Base-by-base conservation (phyloP, 495 filamentous ascomycete genomes). In the Penicillium verhagenii region DNA sequence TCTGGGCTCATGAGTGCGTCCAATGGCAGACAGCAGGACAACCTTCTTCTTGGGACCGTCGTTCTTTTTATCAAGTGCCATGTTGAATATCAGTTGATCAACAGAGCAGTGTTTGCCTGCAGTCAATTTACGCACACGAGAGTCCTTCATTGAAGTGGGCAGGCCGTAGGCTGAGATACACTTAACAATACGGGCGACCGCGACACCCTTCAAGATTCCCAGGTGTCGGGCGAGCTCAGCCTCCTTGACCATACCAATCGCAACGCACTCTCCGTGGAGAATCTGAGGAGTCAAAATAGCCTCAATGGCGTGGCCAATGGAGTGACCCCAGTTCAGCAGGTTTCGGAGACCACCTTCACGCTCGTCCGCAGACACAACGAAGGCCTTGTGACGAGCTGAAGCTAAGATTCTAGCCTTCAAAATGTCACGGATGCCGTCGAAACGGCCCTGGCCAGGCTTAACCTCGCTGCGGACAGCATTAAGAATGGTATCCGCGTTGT, bases 41-140 rank as follows among this genome's bases (percentile, higher is more conserved):
- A 98, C 86, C 73, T 95, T 96, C 79, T 97, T 98, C 71, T 95
- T 93, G 29, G 81, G 82, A 1, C 94, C 94, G 28, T 96, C 88
- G 51, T 98, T 98, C 82, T 98, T 98, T 82, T 98, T 98, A 74
- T 98, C 94, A 35, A 97, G 85, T 2, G 86, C 92, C 94, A 98
- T 98, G 67, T 95, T 93, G 53, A 85, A 80, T 42, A 98, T 76
- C 53, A 97, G 69, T 40, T 87, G 83, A 56, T 97, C 91, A 10
- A 97, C 90, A n/a, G 91, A 86, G 68, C 95, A 98, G 59, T 86
- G 80, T 69, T 94, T 97, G 25, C 86, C 88, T 6, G 89, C 91
- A 8, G 95, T 92, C 53, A 92, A 79, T 64, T 89, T 90, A 47
- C 86, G 82, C 35, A 98, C 84, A n/a, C 84, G 83, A 63, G 90